A percentile compares a stretch with the other conserved stretches of the same genome.
Conservation (phyloP, 495 filamentous ascomycete genomes). For the Neurospora sp. region DNA sequence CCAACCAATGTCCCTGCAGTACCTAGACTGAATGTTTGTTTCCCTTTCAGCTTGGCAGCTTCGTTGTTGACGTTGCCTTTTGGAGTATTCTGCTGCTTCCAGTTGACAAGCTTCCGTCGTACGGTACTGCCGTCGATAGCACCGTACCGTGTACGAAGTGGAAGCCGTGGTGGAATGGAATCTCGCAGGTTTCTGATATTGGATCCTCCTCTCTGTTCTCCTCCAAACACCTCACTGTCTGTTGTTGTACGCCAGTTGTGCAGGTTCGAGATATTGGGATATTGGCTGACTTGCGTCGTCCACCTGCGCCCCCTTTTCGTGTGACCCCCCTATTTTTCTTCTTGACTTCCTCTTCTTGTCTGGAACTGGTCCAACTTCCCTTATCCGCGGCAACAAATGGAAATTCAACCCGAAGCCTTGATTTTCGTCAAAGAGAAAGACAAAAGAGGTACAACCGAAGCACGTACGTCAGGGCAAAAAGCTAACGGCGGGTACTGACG, state of each 20-base stretch:
- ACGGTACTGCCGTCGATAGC: neutral
- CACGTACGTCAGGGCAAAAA: neutral
- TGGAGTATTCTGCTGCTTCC: neutral
- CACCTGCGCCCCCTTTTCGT: neutral
- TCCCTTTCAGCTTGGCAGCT: neutral
- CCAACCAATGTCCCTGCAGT: neutral
- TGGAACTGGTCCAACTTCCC: neutral
- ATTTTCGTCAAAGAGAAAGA: neutral
- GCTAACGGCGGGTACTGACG: neutral
- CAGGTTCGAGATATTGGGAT: neutral
- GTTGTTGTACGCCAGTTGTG: neutral
- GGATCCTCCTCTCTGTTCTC: neutral
- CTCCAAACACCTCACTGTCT: neutral
- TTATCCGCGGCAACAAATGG: neutral
- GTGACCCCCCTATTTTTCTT: neutral
- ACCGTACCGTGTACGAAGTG: neutral
- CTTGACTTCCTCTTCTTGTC: neutral
- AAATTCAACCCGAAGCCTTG: neutral
- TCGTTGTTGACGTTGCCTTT: neutral
- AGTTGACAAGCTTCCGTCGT: neutral
- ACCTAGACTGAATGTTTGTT: neutral
- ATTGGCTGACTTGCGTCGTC: neutral
- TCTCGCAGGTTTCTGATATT: neutral
- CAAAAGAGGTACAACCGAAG: neutral
- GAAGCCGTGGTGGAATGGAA: neutral